phyloP scores from a whole-genome alignment of 345 rosid species.

The Populus euphratica region DNA sequence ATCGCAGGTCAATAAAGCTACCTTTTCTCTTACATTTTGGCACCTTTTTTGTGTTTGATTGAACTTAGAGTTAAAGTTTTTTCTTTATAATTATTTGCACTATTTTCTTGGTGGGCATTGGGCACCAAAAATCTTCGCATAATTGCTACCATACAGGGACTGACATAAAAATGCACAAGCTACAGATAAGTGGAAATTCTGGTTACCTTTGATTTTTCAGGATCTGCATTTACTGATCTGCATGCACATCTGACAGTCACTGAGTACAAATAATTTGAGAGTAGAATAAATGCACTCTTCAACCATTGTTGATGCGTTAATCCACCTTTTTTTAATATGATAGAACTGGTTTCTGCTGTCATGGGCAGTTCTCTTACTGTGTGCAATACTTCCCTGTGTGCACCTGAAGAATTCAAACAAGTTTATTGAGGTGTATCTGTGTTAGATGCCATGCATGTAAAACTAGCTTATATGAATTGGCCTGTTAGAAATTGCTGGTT shows the following conservation, averaged over 20 bases:
- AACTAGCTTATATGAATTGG: background rate
- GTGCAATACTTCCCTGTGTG: background rate
- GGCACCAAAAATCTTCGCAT: background rate
- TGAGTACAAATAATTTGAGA: background rate
- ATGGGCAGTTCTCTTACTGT: background rate
- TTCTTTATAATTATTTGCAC: background rate
- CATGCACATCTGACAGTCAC: background rate
- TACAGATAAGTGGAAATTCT: background rate
- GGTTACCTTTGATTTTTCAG: background rate
- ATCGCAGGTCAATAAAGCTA: constrained; percentile 59
- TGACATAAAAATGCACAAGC: background rate
- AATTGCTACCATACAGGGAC: background rate
- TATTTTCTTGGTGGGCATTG: background rate
- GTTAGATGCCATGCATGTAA: background rate
- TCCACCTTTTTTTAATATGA: background rate
- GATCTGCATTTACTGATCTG: background rate
- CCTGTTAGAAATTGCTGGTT: background rate
- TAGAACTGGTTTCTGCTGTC: background rate
- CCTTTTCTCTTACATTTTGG: background rate
- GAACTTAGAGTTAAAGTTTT: background rate
- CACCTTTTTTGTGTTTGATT: background rate
- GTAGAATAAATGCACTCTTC: background rate
- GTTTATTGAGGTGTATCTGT: background rate
- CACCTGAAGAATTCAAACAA: background rate
- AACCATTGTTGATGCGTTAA: background rate